Evolutionary conservation across 805 yeast species (phyloP).

Genomic region (Teunomyces cretensis): DNA sequence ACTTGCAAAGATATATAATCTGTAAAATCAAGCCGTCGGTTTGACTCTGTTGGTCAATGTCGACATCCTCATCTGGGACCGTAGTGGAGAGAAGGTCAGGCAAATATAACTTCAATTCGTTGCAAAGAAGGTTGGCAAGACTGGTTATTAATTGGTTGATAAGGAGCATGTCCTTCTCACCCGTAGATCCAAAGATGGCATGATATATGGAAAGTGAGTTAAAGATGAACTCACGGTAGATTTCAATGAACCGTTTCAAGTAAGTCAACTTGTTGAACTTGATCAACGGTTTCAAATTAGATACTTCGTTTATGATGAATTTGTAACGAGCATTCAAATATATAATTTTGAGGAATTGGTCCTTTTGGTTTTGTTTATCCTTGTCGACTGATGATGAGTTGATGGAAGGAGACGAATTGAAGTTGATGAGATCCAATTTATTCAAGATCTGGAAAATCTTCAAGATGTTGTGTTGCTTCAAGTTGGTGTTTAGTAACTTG

Average conservation of each 20-base stretch:
- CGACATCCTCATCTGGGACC: constrained; percentile 11
- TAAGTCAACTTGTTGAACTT: constrained; percentile 56
- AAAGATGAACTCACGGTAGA: constrained; percentile 79
- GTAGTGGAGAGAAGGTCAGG: constrained; percentile 14
- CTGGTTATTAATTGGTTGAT: constrained; percentile 30
- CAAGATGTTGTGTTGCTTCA: constrained; percentile 74
- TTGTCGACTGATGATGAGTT: constrained; percentile 1
- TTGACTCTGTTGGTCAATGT: constrained; percentile 34
- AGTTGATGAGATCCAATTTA: constrained; percentile 40
- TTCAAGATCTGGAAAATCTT: constrained; percentile 76
- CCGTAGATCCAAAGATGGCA: constrained; percentile 49
- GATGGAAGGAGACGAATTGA: constrained; percentile 3
- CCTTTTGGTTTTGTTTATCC: constrained; percentile 11
- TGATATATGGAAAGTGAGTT: constrained; percentile 67
- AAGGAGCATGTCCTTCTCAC: constrained; percentile 19
- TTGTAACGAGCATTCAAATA: constrained; percentile 67
- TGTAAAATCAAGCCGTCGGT: constrained; percentile 76
- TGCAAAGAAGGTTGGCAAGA: constrained; percentile 24
- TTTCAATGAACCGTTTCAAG: constrained; percentile 77
- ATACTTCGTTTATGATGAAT: constrained; percentile 63
- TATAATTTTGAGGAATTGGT: constrained; percentile 45
- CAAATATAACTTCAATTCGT: constrained; percentile 22
- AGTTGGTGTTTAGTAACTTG: constrained; percentile 66
- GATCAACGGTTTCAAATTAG: constrained; percentile 55
- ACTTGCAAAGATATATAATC: constrained; percentile 83